Evolutionary conservation across 805 yeast genomes (phyloP).

Genomic region (Vanderwaltozyma tropicalis): DNA sequence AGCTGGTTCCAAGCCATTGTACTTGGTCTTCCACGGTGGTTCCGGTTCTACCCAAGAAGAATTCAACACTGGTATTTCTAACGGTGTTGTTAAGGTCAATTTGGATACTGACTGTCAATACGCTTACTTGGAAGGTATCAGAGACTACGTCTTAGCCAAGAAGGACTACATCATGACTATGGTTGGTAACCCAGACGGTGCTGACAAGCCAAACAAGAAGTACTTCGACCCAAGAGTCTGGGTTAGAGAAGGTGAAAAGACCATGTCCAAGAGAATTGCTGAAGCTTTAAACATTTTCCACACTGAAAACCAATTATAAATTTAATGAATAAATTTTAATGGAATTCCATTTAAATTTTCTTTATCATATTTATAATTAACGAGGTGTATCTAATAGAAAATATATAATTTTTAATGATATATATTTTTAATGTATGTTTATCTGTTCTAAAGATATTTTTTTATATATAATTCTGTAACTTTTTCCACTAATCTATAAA

Average conservation of each 20-base stretch:
- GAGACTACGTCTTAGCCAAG: constrained; percentile 92
- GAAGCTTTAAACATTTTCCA: constrained; percentile 83
- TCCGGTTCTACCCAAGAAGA: constrained; percentile 93
- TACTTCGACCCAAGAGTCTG: constrained; percentile 99
- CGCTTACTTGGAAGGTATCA: constrained; percentile 93
- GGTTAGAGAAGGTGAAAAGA: constrained; percentile 99
- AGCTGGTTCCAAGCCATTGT: constrained; percentile 57
- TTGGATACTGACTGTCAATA: constrained; percentile 98
- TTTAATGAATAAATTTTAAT: constrained; percentile 4
- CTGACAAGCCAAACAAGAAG: constrained; percentile 98
- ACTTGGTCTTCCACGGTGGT: constrained; percentile 99
- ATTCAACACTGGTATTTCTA: constrained; percentile 79
- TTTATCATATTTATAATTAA: background rate
- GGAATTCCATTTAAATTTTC: no score
- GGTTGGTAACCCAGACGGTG: constrained; percentile 99
- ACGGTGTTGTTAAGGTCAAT: constrained; percentile 98
- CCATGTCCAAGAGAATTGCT: constrained; percentile 79
- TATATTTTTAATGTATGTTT: constrained; percentile 4
- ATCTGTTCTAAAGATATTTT: constrained; percentile 1
- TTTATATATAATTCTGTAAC: no score
- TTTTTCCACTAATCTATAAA: no score
- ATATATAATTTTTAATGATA: constrained; percentile 2
- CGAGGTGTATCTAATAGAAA: background rate
- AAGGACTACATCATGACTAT: constrained; percentile 82
- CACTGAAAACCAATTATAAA: constrained; percentile 52